Conservation (phyloP, 1,284 basidiomycete species). For the Fomitiporia mediterranea region DNA sequence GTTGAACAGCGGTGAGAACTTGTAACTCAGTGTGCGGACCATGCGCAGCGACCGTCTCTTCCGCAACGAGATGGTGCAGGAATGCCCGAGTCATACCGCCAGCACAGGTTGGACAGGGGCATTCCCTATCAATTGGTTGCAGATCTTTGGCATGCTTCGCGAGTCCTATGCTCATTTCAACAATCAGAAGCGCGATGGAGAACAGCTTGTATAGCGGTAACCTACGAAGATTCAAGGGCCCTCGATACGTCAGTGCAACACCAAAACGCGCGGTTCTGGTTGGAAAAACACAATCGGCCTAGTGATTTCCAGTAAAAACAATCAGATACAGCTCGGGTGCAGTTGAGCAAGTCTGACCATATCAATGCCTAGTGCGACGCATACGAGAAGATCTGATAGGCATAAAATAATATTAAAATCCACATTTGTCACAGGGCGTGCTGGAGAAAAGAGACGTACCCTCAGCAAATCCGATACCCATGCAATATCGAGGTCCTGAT, state of each 20-base stretch:
- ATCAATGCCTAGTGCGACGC: conserved; percentile 82
- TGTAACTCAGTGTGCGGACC: conserved; percentile 37
- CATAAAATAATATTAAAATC: too few species aligned
- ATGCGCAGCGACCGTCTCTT: conserved; percentile 78
- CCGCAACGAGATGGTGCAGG: conserved; percentile 66
- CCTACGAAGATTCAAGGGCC: conserved; percentile 75
- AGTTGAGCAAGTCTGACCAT: conserved; percentile 50
- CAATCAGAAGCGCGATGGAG: not conserved
- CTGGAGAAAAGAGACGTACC: conserved; percentile 39
- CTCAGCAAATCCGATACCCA: conserved; percentile 88
- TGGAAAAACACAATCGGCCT: conserved; percentile 89
- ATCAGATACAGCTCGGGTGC: not conserved
- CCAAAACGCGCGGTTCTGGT: conserved; percentile 85
- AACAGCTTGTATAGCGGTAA: conserved; percentile 10
- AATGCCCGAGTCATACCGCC: conserved; percentile 62
- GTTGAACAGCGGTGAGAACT: conserved; percentile 14
- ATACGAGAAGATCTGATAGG: conserved; percentile 70
- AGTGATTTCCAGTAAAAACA: conserved; percentile 7
- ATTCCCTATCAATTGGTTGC: conserved; percentile 62
- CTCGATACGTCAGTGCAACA: conserved; percentile 73
- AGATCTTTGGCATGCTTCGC: conserved; percentile 67
- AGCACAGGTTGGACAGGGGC: conserved; percentile 77
- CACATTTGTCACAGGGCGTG: too few species aligned
- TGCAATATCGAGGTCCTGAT: conserved; percentile 76
- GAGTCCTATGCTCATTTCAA: conserved; percentile 40